Base-by-base conservation (phyloP, 306 rosid species). In the Hippophae rhamnoides region DNA sequence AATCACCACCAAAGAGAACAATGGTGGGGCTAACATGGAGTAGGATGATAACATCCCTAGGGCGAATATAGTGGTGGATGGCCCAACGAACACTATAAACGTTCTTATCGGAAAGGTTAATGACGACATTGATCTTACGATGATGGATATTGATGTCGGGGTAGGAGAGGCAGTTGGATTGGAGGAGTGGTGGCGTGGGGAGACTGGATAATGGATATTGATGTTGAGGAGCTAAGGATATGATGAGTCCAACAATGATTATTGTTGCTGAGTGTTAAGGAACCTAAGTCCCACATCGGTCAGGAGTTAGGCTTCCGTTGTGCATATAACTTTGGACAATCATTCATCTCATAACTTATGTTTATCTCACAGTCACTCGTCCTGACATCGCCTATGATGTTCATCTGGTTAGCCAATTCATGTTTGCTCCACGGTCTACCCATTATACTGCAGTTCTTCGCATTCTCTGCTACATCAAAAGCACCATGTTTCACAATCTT, bases 41-140 rank as follows among this genome's bases (percentile, higher is more conserved):
- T 73, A 92, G 98, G 56, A 92, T 80, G 18, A 87, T 96, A 23
- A 96, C 98, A 57, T 92, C 98, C 0, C 96, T 96, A 2, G 98
- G 98, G 0, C 99, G 93, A 66, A 92, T 77, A 76, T 92, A 92
- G 73, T 92, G 84, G 48, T 88, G 84, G 6, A 92, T 96, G 38
- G 99, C 95, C 99, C 96, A 92, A 67, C 75, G 89, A 10, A 92
- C 99, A 7, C 96, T 95, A 72, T 71, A 86, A 9, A 96, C 96
- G 54, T 87, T 81, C 74, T 92, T 96, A 57, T 88, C 99, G 45
- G 99, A 88, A 67, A 92, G 95, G 78, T 88, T 93, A 3, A 88
- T 93, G 44, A 96, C 96, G 0, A 88, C 99, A 7, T 96, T 96
- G 18, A 92, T 81, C 78, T 73, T 83, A 48, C 96, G 95, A 61